Percentiles rank a stretch among this genome's conserved stretches.
phyloP scores from a whole-genome alignment of 345 rosid genomes.

The Euclidium syriacum region DNA sequence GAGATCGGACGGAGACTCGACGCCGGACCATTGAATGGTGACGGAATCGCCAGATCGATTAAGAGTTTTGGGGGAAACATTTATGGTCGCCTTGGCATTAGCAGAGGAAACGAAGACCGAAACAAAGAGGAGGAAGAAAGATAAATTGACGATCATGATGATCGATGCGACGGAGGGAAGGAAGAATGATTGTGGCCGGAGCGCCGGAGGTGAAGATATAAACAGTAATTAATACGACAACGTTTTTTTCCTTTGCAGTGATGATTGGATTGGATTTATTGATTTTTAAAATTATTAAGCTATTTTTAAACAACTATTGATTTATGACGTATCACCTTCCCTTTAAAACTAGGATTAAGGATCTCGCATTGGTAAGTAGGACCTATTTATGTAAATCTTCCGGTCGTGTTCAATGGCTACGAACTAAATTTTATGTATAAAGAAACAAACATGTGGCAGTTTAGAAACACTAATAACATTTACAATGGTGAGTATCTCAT shows the following conservation, averaged over 20 bases:
- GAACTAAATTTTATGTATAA: too few relatives aligned
- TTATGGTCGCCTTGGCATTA: constrained; percentile 32
- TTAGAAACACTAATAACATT: too few relatives aligned
- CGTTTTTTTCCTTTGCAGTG: neutral
- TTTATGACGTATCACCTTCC: constrained; percentile 9
- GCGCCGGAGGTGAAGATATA: neutral
- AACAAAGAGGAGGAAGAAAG: constrained; percentile 22
- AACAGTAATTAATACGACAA: neutral
- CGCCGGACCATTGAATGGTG: constrained; percentile 60
- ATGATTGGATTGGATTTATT: neutral
- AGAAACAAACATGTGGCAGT: too few relatives aligned
- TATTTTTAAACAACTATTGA: neutral
- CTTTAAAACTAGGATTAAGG: too few relatives aligned
- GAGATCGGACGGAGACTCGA: constrained; percentile 67
- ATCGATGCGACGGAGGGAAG: neutral
- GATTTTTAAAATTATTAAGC: neutral
- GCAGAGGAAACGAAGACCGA: constrained; percentile 8
- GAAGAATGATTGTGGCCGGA: constrained; percentile 1
- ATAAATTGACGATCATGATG: constrained; percentile 24
- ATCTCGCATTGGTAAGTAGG: too few relatives aligned
- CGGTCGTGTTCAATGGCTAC: too few relatives aligned
- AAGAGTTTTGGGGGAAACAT: constrained; percentile 43
- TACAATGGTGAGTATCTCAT: too few relatives aligned
- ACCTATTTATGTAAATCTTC: too few relatives aligned
- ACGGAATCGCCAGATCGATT: constrained; percentile 62